Conservation (phyloP, 805 yeast genomes). For the Wickerhamiella hasegawae region DNA sequence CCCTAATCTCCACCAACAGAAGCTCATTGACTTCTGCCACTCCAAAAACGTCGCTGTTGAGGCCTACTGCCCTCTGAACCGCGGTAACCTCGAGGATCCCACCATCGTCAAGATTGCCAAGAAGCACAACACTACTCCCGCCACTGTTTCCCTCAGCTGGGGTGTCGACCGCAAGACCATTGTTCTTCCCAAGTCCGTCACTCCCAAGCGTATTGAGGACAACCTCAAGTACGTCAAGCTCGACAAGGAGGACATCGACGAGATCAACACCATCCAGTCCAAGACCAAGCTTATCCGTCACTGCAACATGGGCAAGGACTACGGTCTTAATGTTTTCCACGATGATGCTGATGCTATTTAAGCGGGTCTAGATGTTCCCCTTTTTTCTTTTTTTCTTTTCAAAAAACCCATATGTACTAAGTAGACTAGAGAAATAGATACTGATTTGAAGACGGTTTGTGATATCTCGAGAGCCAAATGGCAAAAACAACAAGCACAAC, state of each 20-base stretch:
- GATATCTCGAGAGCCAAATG: too few relatives aligned
- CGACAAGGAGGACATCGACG: conserved; percentile 24
- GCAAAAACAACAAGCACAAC: too few relatives aligned
- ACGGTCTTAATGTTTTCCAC: conserved; percentile 1
- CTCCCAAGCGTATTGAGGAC: conserved; percentile 39
- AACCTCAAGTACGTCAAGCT: conserved; percentile 28
- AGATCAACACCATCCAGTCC: conserved; percentile 10
- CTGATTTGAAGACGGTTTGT: too few relatives aligned
- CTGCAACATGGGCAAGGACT: background rate
- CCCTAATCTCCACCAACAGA: conserved; percentile 51
- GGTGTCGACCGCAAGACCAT: conserved; percentile 45
- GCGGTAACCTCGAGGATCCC: conserved; percentile 35
- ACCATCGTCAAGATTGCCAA: conserved; percentile 38
- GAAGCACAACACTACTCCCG: conserved; percentile 36
- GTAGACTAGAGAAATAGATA: too few relatives aligned
- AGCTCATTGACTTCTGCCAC: conserved; percentile 36
- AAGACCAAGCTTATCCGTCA: background rate
- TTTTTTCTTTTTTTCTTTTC: too few relatives aligned
- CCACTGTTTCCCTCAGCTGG: conserved; percentile 46
- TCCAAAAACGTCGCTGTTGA: conserved; percentile 39
- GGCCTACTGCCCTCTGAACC: conserved; percentile 68
- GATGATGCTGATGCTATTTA: background rate
- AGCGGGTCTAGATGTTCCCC: background rate
- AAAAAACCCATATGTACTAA: too few relatives aligned
- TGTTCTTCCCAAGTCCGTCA: conserved; percentile 59